A percentile compares a stretch with the other conserved stretches of the same genome.
Conservation (phyloP, 1,284 basidiomycete species). For the Sporisorium exsertum region DNA sequence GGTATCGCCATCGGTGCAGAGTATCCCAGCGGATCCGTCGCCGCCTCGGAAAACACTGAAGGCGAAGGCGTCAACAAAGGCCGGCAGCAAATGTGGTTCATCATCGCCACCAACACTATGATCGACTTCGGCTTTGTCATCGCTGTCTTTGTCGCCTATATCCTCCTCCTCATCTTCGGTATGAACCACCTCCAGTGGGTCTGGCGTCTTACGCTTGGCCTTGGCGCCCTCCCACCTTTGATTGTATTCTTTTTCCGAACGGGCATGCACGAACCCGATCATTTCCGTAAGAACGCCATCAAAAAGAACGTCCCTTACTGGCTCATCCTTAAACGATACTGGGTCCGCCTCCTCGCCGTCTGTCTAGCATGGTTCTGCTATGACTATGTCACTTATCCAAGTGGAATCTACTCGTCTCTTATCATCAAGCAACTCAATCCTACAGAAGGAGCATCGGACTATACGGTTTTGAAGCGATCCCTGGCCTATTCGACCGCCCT, state of each 20-base stretch:
- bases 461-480: slow-evolving; percentile 27
- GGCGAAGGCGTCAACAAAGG: slow-evolving; percentile 77
- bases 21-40: slow-evolving; percentile 91
- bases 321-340: slow-evolving; percentile 85
- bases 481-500: slow-evolving; percentile 70
- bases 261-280: slow-evolving; percentile 82
- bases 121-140: slow-evolving; percentile 90
- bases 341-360: slow-evolving; percentile 77
- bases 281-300: slow-evolving; percentile 79
- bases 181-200: slow-evolving; percentile 69
- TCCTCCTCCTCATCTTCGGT: slow-evolving; percentile 74
- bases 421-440: slow-evolving; percentile 78
- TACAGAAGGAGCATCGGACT: slow-evolving; percentile 20
- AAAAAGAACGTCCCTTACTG: slow-evolving; percentile 79
- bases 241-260: slow-evolving; percentile 87
- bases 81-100: slow-evolving; percentile 86
- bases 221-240: slow-evolving; percentile 84
- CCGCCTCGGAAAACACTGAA: slow-evolving; percentile 89
- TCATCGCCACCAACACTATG: slow-evolving; percentile 77
- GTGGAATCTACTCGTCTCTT: slow-evolving; percentile 83
- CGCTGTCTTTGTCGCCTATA: slow-evolving; percentile 83
- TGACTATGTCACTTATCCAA: slow-evolving; percentile 60
- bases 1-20: slow-evolving; percentile 79
- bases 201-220: slow-evolving; percentile 84
- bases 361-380: slow-evolving; percentile 76